phyloP scores from a whole-genome alignment of 2,329 filamentous ascomycete genomes.

The Pseudogymnoascus destructans region DNA sequence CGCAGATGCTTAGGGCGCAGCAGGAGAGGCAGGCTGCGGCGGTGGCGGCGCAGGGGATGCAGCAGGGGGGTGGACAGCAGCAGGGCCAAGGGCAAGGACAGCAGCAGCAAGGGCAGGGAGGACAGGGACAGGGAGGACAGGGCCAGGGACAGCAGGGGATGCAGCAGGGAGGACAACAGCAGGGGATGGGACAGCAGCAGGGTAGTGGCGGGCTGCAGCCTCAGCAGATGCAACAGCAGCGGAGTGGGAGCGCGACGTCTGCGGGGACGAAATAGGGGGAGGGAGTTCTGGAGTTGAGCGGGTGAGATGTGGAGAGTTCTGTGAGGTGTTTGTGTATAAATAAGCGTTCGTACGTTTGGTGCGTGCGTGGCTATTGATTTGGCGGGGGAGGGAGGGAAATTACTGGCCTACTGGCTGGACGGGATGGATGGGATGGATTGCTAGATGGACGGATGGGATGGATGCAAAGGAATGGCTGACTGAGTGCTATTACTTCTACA shows the following conservation, averaged over 20 bases:
- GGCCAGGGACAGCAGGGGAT: constrained; percentile 34
- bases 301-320: neutral
- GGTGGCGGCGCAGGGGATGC: constrained; percentile 18
- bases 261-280: neutral
- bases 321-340: neutral
- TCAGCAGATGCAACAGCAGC: constrained; percentile 14
- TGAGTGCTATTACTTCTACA: neutral
- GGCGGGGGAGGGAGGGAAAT: neutral
- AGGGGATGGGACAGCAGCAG: constrained; percentile 13
- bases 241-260: neutral
- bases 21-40: constrained; percentile 30
- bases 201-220: constrained; percentile 9
- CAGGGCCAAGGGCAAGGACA: constrained; percentile 20
- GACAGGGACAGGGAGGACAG: constrained; percentile 25
- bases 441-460: neutral
- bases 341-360: neutral
- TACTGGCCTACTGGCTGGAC: neutral
- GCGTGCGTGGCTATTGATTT: too few species aligned
- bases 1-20: constrained; percentile 39
- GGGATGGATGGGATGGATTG: neutral
- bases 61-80: constrained; percentile 16
- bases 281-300: neutral
- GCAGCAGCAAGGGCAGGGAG: constrained; percentile 15
- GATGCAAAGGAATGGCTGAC: neutral
- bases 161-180: constrained; percentile 4